Base-by-base conservation (phyloP, 768 basidiomycete genomes). In the Boletus edulis region DNA sequence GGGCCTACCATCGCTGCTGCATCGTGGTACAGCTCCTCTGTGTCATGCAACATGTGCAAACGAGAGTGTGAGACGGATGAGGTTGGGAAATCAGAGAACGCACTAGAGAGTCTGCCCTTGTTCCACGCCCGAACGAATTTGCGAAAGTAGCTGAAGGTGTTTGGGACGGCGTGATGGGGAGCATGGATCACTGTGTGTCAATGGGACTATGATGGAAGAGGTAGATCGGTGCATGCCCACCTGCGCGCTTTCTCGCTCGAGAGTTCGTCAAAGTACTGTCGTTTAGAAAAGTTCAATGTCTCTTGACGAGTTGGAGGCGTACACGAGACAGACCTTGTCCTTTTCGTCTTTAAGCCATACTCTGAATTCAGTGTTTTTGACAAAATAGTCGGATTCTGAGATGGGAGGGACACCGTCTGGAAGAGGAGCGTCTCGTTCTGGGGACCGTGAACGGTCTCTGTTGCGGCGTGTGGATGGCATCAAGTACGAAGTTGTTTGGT, bases 101-200 rank as follows among this genome's bases (percentile, higher is more conserved):
- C 18, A 91, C 89, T 79, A 29, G 84, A 71, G 10, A 94, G 76
- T 67, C 79, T 85, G 6, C 89, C 90, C 67, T 80, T 79, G 70
- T 94, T 94, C 92, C 92, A 94, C 24, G 83, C 84, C 81, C 91
- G 90, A 39, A 94, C 85, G 64, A 98, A 97, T 73, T 94, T 96
- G 63, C 87, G 85, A 68, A 98, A 98, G 68, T 95, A 94, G 64
- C 90, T 91, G 48, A 49, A 44, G 14, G 22, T 4, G 27, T 37
- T n/a, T 8, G 46, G 34, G 24, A 52, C 55, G 66, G 17, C 5
- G 61, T 48, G 34, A 35, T 11, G 12, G 34, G 34, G 34, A 13
- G 34, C 14, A 14, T 35, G 34, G 34, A 48, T 63, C 8, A 20
- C 20, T 51, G 29, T 2, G n/a, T 5, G 44, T 62, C 65, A 64